Evolutionary conservation across 148 eudicot genomes (phyloP).

Genomic region (Diospyros kaki): DNA sequence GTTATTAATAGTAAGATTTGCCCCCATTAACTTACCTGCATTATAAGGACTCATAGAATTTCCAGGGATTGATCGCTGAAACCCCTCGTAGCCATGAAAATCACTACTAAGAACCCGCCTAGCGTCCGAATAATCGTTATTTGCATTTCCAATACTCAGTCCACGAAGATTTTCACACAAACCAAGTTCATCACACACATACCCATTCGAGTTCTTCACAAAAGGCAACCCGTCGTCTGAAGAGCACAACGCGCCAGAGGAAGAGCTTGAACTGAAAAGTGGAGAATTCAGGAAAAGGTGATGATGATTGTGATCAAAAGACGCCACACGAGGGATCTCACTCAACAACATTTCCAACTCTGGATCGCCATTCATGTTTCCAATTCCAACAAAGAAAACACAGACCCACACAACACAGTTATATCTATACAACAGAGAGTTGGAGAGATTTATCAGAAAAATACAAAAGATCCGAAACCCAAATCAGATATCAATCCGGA

Average conservation of each 20-base stretch:
- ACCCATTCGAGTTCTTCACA: too few relatives aligned
- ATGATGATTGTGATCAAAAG: conserved; percentile 12
- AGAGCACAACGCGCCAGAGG: too few relatives aligned
- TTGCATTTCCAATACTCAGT: conserved; percentile 32
- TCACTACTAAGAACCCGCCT: conserved; percentile 16
- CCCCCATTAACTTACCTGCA: conserved; percentile 23
- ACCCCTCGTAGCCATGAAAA: conserved; percentile 23
- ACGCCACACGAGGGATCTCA: conserved; percentile 26
- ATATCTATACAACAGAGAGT: too few relatives aligned
- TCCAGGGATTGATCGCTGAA: conserved; percentile 17
- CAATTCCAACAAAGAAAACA: conserved; percentile 5
- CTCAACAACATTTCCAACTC: conserved; percentile 29
- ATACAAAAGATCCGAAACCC: too few relatives aligned
- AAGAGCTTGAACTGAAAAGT: too few relatives aligned
- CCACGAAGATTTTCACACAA: conserved; percentile 30
- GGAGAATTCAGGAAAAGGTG: background rate
- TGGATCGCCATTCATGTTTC: conserved; percentile 26
- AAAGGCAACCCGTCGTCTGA: too few relatives aligned
- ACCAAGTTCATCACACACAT: background rate
- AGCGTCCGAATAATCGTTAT: conserved; percentile 22
- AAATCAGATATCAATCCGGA: too few relatives aligned
- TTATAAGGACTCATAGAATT: conserved; percentile 19
- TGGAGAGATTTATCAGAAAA: too few relatives aligned
- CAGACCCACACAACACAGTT: too few relatives aligned
- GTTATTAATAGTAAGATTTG: conserved; percentile 21